Evolutionary conservation across 148 eudicot genomes (phyloP).

Genomic region (Salicornia ramosissima): DNA sequence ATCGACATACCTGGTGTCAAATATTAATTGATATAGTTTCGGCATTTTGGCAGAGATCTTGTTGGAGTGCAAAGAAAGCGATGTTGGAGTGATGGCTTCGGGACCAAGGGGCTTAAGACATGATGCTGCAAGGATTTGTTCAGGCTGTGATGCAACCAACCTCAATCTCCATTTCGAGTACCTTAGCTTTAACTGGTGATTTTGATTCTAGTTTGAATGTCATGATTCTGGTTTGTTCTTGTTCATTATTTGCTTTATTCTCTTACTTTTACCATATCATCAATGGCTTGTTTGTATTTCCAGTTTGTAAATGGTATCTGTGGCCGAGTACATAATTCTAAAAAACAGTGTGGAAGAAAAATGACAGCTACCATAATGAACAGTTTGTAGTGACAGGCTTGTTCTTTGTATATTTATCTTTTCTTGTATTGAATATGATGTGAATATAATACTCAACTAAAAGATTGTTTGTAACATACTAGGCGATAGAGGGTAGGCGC

Average conservation of each 20-base stretch:
- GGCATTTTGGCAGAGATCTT: conserved; percentile 19
- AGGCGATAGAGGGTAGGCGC: too few species aligned
- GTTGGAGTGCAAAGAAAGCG: conserved; percentile 19
- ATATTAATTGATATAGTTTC: not conserved
- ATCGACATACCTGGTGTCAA: not conserved
- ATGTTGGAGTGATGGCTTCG: conserved; percentile 30
- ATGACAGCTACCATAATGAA: too few species aligned
- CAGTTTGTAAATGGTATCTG: too few species aligned
- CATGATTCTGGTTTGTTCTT: not conserved
- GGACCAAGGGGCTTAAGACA: conserved; percentile 31
- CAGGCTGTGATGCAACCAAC: conserved; percentile 20
- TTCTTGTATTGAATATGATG: too few species aligned
- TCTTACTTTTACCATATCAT: too few species aligned
- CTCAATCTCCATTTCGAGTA: conserved; percentile 31
- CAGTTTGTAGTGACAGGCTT: too few species aligned
- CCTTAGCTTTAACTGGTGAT: conserved; percentile 31
- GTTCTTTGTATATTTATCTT: too few species aligned
- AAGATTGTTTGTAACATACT: too few species aligned
- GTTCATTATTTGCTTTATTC: not conserved
- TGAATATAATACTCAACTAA: too few species aligned
- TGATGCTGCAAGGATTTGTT: conserved; percentile 27
- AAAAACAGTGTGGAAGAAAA: too few species aligned
- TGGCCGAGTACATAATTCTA: too few species aligned
- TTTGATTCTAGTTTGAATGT: not conserved
- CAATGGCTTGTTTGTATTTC: too few species aligned